Evolutionary conservation across 2,329 filamentous ascomycete species (phyloP).

Genomic region (Zasmidium cellare): DNA sequence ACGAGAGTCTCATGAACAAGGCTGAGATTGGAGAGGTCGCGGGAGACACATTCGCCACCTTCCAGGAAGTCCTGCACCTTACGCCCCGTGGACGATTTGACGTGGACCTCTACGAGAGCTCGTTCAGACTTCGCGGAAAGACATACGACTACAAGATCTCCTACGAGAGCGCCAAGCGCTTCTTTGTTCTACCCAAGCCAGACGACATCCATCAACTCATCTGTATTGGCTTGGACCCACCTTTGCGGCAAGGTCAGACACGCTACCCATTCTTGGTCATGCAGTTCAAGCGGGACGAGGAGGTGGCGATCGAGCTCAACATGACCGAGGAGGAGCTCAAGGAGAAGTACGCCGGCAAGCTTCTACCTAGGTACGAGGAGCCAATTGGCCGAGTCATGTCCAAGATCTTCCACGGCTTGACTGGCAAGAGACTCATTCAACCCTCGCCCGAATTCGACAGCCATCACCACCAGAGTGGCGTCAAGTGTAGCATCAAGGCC

Average conservation of each 20-base stretch:
- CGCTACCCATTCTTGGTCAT: conserved; percentile 98
- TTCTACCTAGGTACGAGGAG: conserved; percentile 87
- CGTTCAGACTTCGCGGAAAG: conserved; percentile 95
- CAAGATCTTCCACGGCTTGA: conserved; percentile 91
- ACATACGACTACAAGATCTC: conserved; percentile 99
- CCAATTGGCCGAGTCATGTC: conserved; percentile 91
- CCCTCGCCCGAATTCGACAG: conserved; percentile 93
- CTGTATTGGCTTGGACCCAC: conserved; percentile 89
- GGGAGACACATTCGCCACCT: conserved; percentile 97
- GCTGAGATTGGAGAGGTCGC: conserved; percentile 98
- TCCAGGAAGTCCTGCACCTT: conserved; percentile 93
- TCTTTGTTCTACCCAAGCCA: conserved; percentile 97
- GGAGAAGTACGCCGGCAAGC: conserved; percentile 83
- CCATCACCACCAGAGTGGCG: conserved; percentile 89
- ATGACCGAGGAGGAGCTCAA: conserved; percentile 88
- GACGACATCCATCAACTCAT: conserved; percentile 96
- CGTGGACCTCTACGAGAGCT: conserved; percentile 98
- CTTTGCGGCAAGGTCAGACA: conserved; percentile 93
- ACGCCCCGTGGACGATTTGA: conserved; percentile 98
- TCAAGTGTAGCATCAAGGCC: conserved; percentile 99
- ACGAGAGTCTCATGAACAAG: conserved; percentile 96
- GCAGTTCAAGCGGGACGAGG: conserved; percentile 98
- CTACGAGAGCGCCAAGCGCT: conserved; percentile 97
- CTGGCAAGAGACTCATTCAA: conserved; percentile 91
- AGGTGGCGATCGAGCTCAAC: conserved; percentile 94